These are phyloP conservation scores for Gilbertella persicaria DNA, from an alignment of 371 early-diverging fungal species.

Conservation along the genomic window DNA sequence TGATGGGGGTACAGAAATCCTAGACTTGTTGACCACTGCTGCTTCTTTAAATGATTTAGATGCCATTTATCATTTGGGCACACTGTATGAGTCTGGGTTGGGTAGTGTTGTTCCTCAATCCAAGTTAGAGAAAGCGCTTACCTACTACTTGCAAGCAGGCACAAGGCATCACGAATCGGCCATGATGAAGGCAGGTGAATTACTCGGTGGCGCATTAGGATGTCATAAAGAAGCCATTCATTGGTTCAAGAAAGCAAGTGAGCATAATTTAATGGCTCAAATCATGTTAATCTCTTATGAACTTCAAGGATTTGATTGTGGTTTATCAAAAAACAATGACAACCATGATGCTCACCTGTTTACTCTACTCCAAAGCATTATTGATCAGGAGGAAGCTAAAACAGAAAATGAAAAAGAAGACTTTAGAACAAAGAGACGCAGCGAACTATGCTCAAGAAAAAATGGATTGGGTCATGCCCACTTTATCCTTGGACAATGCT, in stretches of 20 bases:
- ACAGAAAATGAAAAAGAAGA: not conserved
- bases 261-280: conserved; percentile 10
- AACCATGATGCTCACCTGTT: not conserved
- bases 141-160: conserved; percentile 12
- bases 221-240: conserved; percentile 15
- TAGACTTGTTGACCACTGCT: conserved; percentile 7
- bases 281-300: conserved; percentile 17
- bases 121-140: conserved; percentile 9
- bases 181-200: conserved; percentile 13
- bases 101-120: conserved; percentile 1
- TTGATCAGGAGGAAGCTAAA: not conserved
- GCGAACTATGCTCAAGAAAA: not conserved
- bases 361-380: not conserved
- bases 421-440: not conserved
- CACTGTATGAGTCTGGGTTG: conserved; percentile 12
- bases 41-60: conserved; percentile 8
- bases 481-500: conserved; percentile 27
- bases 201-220: not conserved
- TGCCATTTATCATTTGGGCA: conserved; percentile 13
- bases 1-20: not conserved
- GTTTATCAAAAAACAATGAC: not conserved
- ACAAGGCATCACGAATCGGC: conserved; percentile 1
- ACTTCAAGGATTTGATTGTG: conserved; percentile 4
- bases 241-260: conserved; percentile 15
- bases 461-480: conserved; percentile 15